Evolutionary conservation across 164 flowering plant genomes (phyloP).

Genomic region (Brasenia schreberi): DNA sequence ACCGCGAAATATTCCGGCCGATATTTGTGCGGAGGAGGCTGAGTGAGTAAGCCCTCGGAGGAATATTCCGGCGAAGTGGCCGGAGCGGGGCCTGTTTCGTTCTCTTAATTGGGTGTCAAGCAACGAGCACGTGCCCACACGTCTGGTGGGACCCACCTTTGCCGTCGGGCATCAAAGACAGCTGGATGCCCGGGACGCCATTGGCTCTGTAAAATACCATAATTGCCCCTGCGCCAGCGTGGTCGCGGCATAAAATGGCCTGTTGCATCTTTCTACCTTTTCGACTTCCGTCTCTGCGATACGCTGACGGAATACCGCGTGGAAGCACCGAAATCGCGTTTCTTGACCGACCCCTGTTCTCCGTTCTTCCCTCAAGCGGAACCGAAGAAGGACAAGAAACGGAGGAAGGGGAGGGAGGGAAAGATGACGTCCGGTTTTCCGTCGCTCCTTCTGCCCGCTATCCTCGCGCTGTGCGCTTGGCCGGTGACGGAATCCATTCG

Average conservation of each 20-base stretch:
- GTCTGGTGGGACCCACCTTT: not conserved
- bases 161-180: not conserved
- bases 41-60: not conserved
- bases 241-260: not conserved
- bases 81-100: not conserved
- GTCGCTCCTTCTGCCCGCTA: not conserved
- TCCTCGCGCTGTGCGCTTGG: not conserved
- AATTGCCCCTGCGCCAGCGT: not conserved
- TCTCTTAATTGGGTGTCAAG: not conserved
- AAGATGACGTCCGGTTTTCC: not conserved
- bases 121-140: not conserved
- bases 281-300: not conserved
- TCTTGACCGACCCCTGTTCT: not conserved
- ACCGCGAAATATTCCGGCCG: too few species aligned
- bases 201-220: not conserved
- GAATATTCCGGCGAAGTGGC: not conserved
- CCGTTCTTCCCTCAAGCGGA: not conserved
- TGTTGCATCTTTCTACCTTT: not conserved
- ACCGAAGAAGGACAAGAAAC: not conserved
- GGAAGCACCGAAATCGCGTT: not conserved
- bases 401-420: not conserved
- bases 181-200: not conserved
- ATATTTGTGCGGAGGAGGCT: too few species aligned
- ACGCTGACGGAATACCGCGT: not conserved
- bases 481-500: conserved; percentile 4